A percentile compares a stretch with the other conserved stretches of the same genome.
Conservation (phyloP, 2,329 filamentous ascomycete species). For the Colletotrichum coccodes region DNA sequence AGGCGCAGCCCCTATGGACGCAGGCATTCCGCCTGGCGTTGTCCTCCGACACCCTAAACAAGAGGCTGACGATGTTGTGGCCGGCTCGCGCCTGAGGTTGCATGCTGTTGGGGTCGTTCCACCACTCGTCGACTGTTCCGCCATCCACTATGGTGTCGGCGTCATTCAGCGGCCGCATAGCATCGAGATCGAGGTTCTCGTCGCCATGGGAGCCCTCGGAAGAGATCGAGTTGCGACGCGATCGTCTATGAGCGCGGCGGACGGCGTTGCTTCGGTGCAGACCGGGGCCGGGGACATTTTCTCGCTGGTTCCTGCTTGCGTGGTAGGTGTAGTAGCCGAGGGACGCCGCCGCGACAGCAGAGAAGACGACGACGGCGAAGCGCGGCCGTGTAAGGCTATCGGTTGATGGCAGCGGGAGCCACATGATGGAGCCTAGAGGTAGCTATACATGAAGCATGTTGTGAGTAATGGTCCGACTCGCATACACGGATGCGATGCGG, state of each 20-base stretch:
- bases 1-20: slow-evolving; percentile 91
- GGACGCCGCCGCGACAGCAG: slow-evolving; percentile 65
- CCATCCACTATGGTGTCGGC: slow-evolving; percentile 52
- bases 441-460: slow-evolving; percentile 31
- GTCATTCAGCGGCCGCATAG: slow-evolving; percentile 43
- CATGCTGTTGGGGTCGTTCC: slow-evolving; percentile 54
- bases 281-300: slow-evolving; percentile 40
- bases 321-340: slow-evolving; percentile 69
- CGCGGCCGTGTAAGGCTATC: slow-evolving; percentile 66
- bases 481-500: not conserved
- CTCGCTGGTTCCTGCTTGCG: slow-evolving; percentile 35
- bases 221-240: slow-evolving; percentile 52
- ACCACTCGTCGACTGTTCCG: slow-evolving; percentile 60
- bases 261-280: slow-evolving; percentile 76
- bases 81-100: slow-evolving; percentile 64
- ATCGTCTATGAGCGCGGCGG: slow-evolving; percentile 57
- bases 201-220: slow-evolving; percentile 53
- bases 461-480: not conserved
- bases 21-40: slow-evolving; percentile 89
- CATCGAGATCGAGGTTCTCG: slow-evolving; percentile 52
- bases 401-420: slow-evolving; percentile 58
- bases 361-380: slow-evolving; percentile 64
- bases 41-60: slow-evolving; percentile 94
- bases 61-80: slow-evolving; percentile 83
- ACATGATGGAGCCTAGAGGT: slow-evolving; percentile 47